phyloP scores from a whole-genome alignment of 129 eudicot genomes.

The Logfia minima region DNA sequence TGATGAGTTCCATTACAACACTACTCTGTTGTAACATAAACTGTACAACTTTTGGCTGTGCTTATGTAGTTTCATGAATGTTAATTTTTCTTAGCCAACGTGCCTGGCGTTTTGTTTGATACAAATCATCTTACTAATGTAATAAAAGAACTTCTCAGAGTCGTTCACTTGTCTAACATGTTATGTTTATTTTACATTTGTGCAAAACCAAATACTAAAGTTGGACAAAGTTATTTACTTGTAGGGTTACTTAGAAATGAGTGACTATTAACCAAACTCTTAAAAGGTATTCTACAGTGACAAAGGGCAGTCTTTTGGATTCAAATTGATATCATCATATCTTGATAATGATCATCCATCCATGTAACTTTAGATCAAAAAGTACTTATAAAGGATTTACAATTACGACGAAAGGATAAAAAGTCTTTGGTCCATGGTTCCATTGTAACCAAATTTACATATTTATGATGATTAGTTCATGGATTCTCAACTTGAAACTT shows the following conservation, averaged over 20 bases:
- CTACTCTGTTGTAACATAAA: neutral
- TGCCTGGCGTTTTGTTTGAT: neutral
- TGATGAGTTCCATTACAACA: neutral
- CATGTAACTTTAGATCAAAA: neutral
- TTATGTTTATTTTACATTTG: neutral
- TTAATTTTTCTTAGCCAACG: neutral
- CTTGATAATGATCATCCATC: neutral
- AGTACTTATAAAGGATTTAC: neutral
- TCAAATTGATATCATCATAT: neutral
- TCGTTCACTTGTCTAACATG: neutral
- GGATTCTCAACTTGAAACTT: slow-evolving; percentile 3
- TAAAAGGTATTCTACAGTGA: neutral
- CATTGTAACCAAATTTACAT: neutral
- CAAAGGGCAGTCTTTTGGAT: neutral
- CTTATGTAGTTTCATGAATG: neutral
- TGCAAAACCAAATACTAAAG: neutral
- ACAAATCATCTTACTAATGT: neutral
- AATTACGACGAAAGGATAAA: neutral
- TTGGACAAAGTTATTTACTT: neutral
- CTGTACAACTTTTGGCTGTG: neutral
- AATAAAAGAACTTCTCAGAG: neutral
- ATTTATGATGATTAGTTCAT: neutral
- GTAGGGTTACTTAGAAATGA: neutral
- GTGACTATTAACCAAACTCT: neutral
- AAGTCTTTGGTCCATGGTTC: neutral